Conservation (phyloP, 1,139 yeast species). For the Yamadazyma aaseri region DNA sequence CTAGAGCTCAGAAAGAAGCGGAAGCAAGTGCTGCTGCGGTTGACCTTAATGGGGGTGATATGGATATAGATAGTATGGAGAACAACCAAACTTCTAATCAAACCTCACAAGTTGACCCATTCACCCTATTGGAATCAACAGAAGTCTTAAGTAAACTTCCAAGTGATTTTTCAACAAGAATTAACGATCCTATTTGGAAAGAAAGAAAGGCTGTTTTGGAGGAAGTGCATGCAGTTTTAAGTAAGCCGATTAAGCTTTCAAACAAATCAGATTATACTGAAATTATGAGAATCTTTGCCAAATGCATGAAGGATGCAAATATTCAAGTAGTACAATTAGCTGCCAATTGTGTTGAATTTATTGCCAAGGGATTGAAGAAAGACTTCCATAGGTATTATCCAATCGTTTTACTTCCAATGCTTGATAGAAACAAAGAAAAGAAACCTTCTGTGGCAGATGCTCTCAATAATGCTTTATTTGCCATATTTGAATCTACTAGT, state of each 20-base stretch:
- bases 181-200: constrained; percentile 78
- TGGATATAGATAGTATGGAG: constrained; percentile 16
- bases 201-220: constrained; percentile 87
- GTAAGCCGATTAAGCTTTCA: constrained; percentile 45
- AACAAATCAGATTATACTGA: constrained; percentile 57
- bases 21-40: constrained; percentile 9
- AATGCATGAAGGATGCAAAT: constrained; percentile 85
- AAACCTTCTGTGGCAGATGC: constrained; percentile 77
- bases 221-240: constrained; percentile 54
- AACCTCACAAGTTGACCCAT: constrained; percentile 33
- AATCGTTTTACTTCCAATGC: constrained; percentile 56
- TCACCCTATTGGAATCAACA: constrained; percentile 42
- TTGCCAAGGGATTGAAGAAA: constrained; percentile 66
- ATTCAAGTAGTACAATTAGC: constrained; percentile 84
- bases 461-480: constrained; percentile 61
- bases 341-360: constrained; percentile 60
- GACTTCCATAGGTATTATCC: constrained; percentile 55
- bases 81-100: constrained; percentile 26
- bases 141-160: constrained; percentile 71
- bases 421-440: constrained; percentile 88
- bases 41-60: too few relatives aligned
- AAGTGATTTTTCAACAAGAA: constrained; percentile 50
- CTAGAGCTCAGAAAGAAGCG: constrained; percentile 48
- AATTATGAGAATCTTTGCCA: constrained; percentile 60
- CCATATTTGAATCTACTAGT: constrained; percentile 53